These are phyloP conservation scores for Aegilops bicornis DNA, from an alignment of 176 grass and related monocot species.

Conservation along the genomic window DNA sequence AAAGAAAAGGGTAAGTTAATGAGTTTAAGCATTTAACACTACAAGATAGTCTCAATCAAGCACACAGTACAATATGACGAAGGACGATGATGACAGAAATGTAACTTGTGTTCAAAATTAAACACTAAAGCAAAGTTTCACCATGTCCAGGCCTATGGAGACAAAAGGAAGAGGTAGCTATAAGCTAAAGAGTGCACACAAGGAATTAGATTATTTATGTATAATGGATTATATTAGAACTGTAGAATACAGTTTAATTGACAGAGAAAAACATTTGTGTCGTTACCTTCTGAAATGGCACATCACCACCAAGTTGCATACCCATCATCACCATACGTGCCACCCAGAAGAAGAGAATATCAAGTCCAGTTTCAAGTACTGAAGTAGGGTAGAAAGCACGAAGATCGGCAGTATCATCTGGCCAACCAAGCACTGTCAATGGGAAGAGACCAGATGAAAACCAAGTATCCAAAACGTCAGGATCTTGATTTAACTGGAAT, in stretches of 20 bases:
- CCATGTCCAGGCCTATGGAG: neutral
- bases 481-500: conserved; percentile 64
- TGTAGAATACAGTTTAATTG: neutral
- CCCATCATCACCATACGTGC: conserved; percentile 94
- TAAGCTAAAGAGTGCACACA: neutral
- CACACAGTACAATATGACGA: neutral
- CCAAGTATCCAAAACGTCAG: conserved; percentile 92
- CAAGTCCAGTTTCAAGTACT: conserved; percentile 79
- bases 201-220: neutral
- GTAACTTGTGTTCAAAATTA: neutral
- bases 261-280: neutral
- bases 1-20: neutral
- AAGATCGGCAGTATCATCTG: conserved; percentile 67
- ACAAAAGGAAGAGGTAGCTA: neutral
- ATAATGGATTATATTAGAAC: neutral
- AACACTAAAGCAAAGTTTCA: neutral
- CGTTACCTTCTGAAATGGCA: conserved; percentile 82
- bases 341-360: conserved; percentile 95
- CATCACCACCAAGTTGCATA: conserved; percentile 75
- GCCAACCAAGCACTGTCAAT: conserved; percentile 80
- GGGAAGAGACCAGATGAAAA: conserved; percentile 89
- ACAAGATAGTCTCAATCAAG: neutral
- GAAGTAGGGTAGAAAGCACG: conserved; percentile 80
- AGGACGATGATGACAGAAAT: neutral
- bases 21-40: conserved; percentile 6